Percentiles rank a stretch among this genome's conserved stretches.
Conservation (phyloP, 2,329 filamentous ascomycete genomes). For the Drechslera avenae region DNA sequence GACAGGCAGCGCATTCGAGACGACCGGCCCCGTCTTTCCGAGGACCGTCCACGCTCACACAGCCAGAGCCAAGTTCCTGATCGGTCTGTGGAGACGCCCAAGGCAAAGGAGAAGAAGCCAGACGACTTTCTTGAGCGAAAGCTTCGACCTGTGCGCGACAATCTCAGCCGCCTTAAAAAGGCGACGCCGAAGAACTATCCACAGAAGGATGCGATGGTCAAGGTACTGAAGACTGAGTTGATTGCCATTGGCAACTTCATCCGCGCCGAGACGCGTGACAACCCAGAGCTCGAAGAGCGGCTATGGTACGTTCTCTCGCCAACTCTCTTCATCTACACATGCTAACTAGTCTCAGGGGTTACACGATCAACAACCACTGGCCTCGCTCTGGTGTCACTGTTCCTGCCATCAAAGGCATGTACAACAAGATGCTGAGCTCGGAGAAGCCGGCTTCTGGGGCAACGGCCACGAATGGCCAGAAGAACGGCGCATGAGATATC, state of each 20-base stretch:
- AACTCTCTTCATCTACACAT: neutral
- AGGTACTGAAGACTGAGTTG: conserved; percentile 65
- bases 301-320: conserved; percentile 54
- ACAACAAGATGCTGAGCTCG: conserved; percentile 42
- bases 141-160: conserved; percentile 64
- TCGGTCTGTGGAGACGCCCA: conserved; percentile 37
- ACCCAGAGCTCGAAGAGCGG: conserved; percentile 54
- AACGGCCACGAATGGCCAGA: conserved; percentile 33
- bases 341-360: conserved; percentile 41
- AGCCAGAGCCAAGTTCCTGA: conserved; percentile 57
- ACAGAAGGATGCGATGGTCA: conserved; percentile 65
- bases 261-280: conserved; percentile 53
- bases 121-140: conserved; percentile 59
- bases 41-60: conserved; percentile 38
- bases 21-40: conserved; percentile 53
- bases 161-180: conserved; percentile 63
- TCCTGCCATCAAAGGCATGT: conserved; percentile 45
- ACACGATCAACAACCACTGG: conserved; percentile 47
- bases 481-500: conserved; percentile 24
- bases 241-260: conserved; percentile 68
- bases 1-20: conserved; percentile 30
- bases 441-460: conserved; percentile 36
- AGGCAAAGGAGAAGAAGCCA: conserved; percentile 37
- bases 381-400: conserved; percentile 40
- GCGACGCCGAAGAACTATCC: conserved; percentile 68